Base-by-base conservation (phyloP, 306 rosid genomes). In the Cicer pinnatifidum region DNA sequence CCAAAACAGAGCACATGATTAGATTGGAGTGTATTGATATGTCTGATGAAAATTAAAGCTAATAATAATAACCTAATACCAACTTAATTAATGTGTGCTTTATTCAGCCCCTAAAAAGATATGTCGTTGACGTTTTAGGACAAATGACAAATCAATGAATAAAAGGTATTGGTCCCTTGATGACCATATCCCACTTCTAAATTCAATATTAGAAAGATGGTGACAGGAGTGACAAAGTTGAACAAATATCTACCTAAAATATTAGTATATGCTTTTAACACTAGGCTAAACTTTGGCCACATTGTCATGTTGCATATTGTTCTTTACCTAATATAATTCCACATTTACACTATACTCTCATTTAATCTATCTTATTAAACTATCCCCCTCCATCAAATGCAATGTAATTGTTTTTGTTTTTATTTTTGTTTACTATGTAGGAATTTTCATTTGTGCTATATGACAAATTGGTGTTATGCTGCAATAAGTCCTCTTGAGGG, bases 161-260 rank as follows among this genome's bases (percentile, higher is more conserved):
- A 56, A 77, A 59, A 71, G 83, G 41, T 33, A 62, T 60, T 75
- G 81, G 79, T 78, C 79, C 71, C n/a, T 1, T 0, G 8, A 67
- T 67, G 67, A 78, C 77, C 79, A 78, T 53, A 28, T 28, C 35
- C 82, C 78, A 75, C 85, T 75, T 69, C 72, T 44, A 38, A 78
- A 81, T 78, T 75, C 63, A 78, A 82, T 71, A 71, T 71, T 60
- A 46, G 67, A 58, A 66, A 78, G 85, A 85, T 71, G 0, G 69
- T 78, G 88, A 85, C 84, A 52, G 80, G 82, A 85, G 82, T 85
- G 80, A 44, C 58, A 71, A 50, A 71, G 74, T 75, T 71, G 54
- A 75, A 39, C 66, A 71, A 74, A 75, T 73, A 78, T 69, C 78
- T 50, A 63, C 70, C 37, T 13, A 63, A 23, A 65, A 12, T 12